Evolutionary conservation across 1,139 yeast genomes (phyloP).

Genomic region (Wickerhamomyces sp.): DNA sequence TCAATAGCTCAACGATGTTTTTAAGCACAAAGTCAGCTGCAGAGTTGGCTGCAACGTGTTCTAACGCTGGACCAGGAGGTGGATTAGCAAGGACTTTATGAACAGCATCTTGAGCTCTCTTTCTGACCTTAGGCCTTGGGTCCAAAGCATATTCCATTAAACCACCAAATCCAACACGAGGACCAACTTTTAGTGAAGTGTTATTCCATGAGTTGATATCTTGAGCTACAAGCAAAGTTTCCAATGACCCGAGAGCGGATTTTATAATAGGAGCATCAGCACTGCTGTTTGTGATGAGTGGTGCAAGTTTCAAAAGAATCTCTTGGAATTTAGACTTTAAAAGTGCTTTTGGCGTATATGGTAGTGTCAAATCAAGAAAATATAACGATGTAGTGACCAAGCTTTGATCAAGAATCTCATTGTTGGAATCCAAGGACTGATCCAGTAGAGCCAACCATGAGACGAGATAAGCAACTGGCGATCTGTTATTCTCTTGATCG

Average conservation of each 20-base stretch:
- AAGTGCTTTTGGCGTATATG: conserved; percentile 64
- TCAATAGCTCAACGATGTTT: conserved; percentile 42
- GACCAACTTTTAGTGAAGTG: conserved; percentile 52
- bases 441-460: conserved; percentile 79
- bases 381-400: conserved; percentile 77
- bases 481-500: conserved; percentile 59
- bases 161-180: conserved; percentile 78
- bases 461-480: conserved; percentile 73
- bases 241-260: conserved; percentile 83
- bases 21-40: conserved; percentile 68
- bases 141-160: conserved; percentile 77
- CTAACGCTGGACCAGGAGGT: conserved; percentile 76
- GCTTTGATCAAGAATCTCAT: conserved; percentile 48
- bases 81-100: conserved; percentile 56
- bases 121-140: conserved; percentile 92
- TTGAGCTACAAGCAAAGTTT: conserved; percentile 73
- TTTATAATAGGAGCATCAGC: conserved; percentile 83
- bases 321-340: conserved; percentile 71
- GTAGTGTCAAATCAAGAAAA: conserved; percentile 74
- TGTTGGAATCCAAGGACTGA: conserved; percentile 57
- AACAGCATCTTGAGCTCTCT: conserved; percentile 89
- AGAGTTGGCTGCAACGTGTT: conserved; percentile 67
- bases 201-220: conserved; percentile 73
- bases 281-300: conserved; percentile 62
- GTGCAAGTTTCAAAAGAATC: conserved; percentile 74